Evolutionary conservation across 2,329 filamentous ascomycete genomes (phyloP), one percentile per base, ranked within the genome.

Genomic region (Cordyceps fumosorosea): DNA sequence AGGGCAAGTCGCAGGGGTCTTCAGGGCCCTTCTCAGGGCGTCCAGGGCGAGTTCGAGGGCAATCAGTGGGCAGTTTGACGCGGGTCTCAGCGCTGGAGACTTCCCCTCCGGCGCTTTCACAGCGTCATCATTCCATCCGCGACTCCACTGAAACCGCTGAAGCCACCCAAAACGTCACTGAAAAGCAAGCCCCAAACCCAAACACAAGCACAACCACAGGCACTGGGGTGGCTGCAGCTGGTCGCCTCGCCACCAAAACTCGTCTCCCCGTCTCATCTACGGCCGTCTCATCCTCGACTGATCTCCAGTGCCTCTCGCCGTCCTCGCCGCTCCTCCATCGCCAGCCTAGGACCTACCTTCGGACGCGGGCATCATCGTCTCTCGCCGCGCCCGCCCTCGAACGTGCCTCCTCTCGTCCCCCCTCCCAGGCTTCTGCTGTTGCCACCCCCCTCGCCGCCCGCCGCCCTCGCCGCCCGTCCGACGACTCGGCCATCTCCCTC

Each of bases 281-380:
- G 11, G 34, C 34, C 37, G 22, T 53, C 51, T 37, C 51, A 18
- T 37, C 53, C 24, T 48, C 60, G 7, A 57, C 45, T 6, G 53
- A 48, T 5, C 52, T 52, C 42, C 20, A 62, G n/a, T 26, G 60
- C 45, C 53, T 37, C 53, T 45, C 53, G 29, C 14, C n/a, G 7
- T 8, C 44, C n/a, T 47, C 60, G 42, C 37, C 60, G 18, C 45
- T 62, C 54, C 53, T 40, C 37, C 51, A 60, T 65, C 45, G 48
- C 45, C 48, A 34, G 53, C 62, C 62, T 57, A 63, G 52, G 62
- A 63, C 64, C 55, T 63, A 64, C 44, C 62, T 63, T 8, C 53
- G 29, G 20, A 57, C 53, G n/a, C 53, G 60, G 44, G 45, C 45
- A 44, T 56, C 53, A 24, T 62, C 60, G 12, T 57, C 37, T 5